Conservation (phyloP, 176 grass and related monocot genomes). For the Canna indica region DNA sequence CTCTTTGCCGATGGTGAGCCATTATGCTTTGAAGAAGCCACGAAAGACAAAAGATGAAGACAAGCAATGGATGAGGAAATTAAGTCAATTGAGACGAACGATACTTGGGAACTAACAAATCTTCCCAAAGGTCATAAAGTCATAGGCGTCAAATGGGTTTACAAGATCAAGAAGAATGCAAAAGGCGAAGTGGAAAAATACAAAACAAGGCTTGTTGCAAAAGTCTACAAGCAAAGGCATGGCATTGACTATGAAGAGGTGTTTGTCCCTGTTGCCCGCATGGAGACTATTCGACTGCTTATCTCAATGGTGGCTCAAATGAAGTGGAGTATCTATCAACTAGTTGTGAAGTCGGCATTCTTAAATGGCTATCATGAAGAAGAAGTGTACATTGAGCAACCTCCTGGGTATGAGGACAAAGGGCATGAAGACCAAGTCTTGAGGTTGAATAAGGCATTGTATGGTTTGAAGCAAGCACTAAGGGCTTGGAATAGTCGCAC, state of each 20-base stretch:
- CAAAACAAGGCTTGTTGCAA: constrained; percentile 2
- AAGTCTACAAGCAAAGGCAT: neutral
- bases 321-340: neutral
- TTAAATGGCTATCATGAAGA: neutral
- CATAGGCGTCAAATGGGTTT: constrained; percentile 16
- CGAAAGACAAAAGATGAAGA: neutral
- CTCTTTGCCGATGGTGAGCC: neutral
- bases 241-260: constrained; percentile 1
- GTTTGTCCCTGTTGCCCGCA: neutral
- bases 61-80: constrained; percentile 16
- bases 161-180: constrained; percentile 10
- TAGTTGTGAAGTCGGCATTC: constrained; percentile 8
- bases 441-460: neutral
- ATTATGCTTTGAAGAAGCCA: neutral
- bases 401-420: neutral
- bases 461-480: neutral
- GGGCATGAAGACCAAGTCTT: neutral
- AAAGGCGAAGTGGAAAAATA: neutral
- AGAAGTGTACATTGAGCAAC: neutral
- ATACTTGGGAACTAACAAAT: constrained; percentile 1
- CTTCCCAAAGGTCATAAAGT: neutral
- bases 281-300: neutral
- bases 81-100: neutral
- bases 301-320: neutral
- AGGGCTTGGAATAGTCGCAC: neutral